A percentile compares a stretch with the other conserved stretches of the same genome.
Evolutionary conservation across 495 filamentous ascomycete genomes (phyloP).

Genomic region (Parmelia sp.): DNA sequence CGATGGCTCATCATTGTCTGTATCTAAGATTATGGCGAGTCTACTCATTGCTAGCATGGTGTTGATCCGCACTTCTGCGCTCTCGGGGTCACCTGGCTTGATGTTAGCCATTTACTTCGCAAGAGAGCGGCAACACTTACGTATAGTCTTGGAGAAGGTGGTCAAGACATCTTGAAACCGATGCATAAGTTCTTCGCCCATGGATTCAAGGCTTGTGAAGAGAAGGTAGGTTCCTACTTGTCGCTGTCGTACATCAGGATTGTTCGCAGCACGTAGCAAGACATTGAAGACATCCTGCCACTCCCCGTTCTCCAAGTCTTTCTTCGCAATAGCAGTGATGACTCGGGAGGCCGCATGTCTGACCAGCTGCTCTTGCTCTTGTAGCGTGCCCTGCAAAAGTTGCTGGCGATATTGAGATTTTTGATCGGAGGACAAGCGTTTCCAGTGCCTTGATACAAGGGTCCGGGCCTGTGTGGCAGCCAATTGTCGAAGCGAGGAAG

Average conservation of each 20-base stretch:
- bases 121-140: constrained; percentile 18
- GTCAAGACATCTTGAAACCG: constrained; percentile 70
- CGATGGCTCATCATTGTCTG: constrained; percentile 69
- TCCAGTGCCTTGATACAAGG: constrained; percentile 83
- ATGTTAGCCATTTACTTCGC: not conserved
- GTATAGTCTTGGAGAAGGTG: constrained; percentile 81
- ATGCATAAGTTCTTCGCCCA: constrained; percentile 71
- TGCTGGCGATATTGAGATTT: constrained; percentile 74
- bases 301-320: constrained; percentile 79
- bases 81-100: constrained; percentile 61
- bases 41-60: constrained; percentile 89
- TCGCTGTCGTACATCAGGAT: constrained; percentile 65
- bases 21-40: constrained; percentile 78
- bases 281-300: constrained; percentile 76
- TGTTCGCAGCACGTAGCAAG: constrained; percentile 66
- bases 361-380: constrained; percentile 64
- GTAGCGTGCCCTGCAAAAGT: constrained; percentile 72
- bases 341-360: constrained; percentile 84
- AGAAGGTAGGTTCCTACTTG: constrained; percentile 91
- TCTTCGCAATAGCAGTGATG: constrained; percentile 76
- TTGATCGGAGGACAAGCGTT: constrained; percentile 50
- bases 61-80: constrained; percentile 85
- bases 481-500: constrained; percentile 70
- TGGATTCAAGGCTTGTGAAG: constrained; percentile 79
- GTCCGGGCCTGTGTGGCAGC: constrained; percentile 82